Evolutionary conservation across 345 rosid genomes (phyloP), one percentile per base, ranked within the genome.

Genomic region (Laguncularia racemosa): DNA sequence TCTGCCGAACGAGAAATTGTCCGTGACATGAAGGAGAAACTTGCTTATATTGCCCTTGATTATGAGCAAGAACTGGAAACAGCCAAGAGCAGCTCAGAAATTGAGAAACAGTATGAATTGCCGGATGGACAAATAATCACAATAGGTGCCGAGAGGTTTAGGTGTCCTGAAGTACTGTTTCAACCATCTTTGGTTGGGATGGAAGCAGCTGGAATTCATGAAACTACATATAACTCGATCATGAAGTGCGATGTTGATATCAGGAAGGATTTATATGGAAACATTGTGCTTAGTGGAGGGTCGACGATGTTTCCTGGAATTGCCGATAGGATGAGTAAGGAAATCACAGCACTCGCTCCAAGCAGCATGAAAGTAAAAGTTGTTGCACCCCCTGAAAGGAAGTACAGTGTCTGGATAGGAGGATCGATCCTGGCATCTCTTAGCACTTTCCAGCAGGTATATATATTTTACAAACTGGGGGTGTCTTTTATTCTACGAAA

Each of bases 371-470:
- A 75, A 68, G 65, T 75, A 52, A 78, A 78, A 77, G 83, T 75
- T 13, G 83, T 78, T 55, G 83, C 83, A 13, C 83, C 83, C 33
- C 83, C 83, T 0, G 83, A 78, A 71, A 78, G 83, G 63, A 78
- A 78, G 70, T 78, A 78, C 58, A 78, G 83, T 44, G 83, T 78
- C 61, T 75, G 83, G 83, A 75, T 78, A 16, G 83, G 83, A 44
- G 83, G 83, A 47, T 78, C 83, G 11, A 78, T 78, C 54, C 62
- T 78, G 15, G 83, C 83, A 4, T 78, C 83, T 45, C 80, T 78
- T 48, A 78, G 83, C 71, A 78, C 83, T 44, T 78, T 78, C 78
- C 79, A 78, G 59, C 82, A 77, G 78, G 75, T 72, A 77, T 33
- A 33, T 33, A 33, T 6, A n/a, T 9, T 9, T 33, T 7, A 7